These are phyloP conservation scores for Aspergillus fructus DNA, from an alignment of 2,329 filamentous ascomycete species.

Conservation along the genomic window DNA sequence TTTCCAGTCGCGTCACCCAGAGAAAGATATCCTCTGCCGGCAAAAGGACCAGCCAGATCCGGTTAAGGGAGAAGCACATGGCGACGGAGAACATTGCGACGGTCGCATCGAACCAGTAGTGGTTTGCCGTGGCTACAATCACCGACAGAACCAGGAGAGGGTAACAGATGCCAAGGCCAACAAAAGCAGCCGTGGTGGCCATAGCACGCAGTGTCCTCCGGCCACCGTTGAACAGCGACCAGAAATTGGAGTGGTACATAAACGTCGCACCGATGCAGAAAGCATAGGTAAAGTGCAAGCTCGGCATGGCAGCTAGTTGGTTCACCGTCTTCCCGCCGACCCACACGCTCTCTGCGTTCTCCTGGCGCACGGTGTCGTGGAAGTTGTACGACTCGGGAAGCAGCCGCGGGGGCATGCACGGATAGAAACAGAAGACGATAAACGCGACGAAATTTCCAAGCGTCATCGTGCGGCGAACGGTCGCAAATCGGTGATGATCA, in stretches of 20 bases:
- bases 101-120: slow-evolving; percentile 57
- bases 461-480: slow-evolving; percentile 59
- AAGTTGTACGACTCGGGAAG: slow-evolving; percentile 61
- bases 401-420: slow-evolving; percentile 63
- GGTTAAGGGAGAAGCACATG: slow-evolving; percentile 50
- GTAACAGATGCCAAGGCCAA: slow-evolving; percentile 50
- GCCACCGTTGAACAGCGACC: slow-evolving; percentile 43
- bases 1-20: slow-evolving; percentile 51
- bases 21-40: slow-evolving; percentile 53
- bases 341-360: slow-evolving; percentile 54
- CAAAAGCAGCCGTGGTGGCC: slow-evolving; percentile 46
- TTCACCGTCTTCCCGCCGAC: slow-evolving; percentile 59
- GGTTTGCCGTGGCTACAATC: slow-evolving; percentile 60
- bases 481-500: slow-evolving; percentile 54
- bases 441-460: slow-evolving; percentile 63
- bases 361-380: slow-evolving; percentile 60
- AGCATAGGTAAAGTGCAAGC: slow-evolving; percentile 58
- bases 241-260: slow-evolving; percentile 52
- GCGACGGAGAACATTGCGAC: slow-evolving; percentile 51
- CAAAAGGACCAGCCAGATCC: slow-evolving; percentile 51
- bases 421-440: slow-evolving; percentile 61
- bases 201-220: slow-evolving; percentile 42
- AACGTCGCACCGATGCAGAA: slow-evolving; percentile 57
- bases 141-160: slow-evolving; percentile 50
- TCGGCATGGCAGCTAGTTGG: slow-evolving; percentile 59